Conservation (phyloP, 2,329 filamentous ascomycete genomes). For the Juglanconis sp. region DNA sequence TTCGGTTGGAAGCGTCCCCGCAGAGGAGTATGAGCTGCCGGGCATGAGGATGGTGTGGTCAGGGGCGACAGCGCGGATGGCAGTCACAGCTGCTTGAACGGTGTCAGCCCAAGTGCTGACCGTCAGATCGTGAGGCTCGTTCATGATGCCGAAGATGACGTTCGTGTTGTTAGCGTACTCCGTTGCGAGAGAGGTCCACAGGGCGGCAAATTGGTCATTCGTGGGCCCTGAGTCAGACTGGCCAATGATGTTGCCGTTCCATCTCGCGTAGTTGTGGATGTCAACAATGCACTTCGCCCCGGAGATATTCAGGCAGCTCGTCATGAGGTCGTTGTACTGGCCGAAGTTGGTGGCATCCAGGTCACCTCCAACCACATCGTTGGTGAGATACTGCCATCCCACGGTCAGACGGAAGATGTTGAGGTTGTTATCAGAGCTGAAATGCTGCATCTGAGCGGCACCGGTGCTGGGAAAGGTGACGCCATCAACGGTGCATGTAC, state of each 20-base stretch:
- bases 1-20: conserved; percentile 46
- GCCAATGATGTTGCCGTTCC: conserved; percentile 59
- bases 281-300: conserved; percentile 51
- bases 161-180: conserved; percentile 52
- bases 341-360: conserved; percentile 39
- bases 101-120: conserved; percentile 56
- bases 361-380: conserved; percentile 38
- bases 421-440: conserved; percentile 48
- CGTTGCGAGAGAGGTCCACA: conserved; percentile 55
- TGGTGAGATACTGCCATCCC: conserved; percentile 50
- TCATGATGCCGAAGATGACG: conserved; percentile 63
- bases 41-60: conserved; percentile 60
- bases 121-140: conserved; percentile 57
- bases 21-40: conserved; percentile 56
- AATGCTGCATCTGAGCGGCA: conserved; percentile 53
- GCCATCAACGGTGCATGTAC: conserved; percentile 32
- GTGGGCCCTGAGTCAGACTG: conserved; percentile 49
- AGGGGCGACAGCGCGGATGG: conserved; percentile 61
- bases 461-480: conserved; percentile 20
- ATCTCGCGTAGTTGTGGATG: conserved; percentile 41
- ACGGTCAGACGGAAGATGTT: conserved; percentile 56
- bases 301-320: conserved; percentile 42
- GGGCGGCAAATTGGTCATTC: conserved; percentile 51
- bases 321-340: conserved; percentile 47
- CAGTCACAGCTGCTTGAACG: conserved; percentile 60